Base-by-base conservation (phyloP, 164 flowering plant genomes). In the Houttuynia cordata region DNA sequence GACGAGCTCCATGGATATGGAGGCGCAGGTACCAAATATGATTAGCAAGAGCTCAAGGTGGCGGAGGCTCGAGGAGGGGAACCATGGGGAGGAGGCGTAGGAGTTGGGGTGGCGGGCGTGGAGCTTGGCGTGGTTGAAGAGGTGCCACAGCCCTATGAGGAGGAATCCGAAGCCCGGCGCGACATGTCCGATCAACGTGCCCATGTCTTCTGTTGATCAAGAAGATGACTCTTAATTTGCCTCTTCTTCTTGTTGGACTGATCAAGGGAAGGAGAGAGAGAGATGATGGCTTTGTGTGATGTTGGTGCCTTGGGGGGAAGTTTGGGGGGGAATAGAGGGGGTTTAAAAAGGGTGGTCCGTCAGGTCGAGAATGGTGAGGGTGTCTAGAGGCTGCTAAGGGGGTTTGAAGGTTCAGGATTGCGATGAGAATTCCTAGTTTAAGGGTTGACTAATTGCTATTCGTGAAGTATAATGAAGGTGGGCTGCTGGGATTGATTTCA, bases 141-240 rank as follows among this genome's bases (percentile, higher is more conserved):
- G 73, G 56, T 78, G 82, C 82, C 82, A 78, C 20, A 74, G 37
- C 13, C 77, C 77, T 23, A 74, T 62, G 53, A 74, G 50, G 24
- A 74, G 51, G 62, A 74, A 74, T 1, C 72, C 77, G 58, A 65
- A 62, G 10, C 77, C 77, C 21, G 77, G 72, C 20, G 65, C 60
- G 19, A 71, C 77, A 67, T 74, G 77, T 21, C 77, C 74, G 4
- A 71, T 56, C 57, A 74, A 62, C 30, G 70, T 51, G n/a, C 77
- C 77, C 77, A 74, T 74, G 20, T 8, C 3, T 42, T 18, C 20
- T 13, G 30, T n/a, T 30, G 24, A 18, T 8, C 21, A 49, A 24
- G 18, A 23, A 53, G 56, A 30, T 30, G 37, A 30, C 37, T 30
- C n/a, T n/a, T n/a, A n/a, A 30, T 30, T 6, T 30, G 37, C 37